A percentile compares a stretch with the other conserved stretches of the same genome.
phyloP scores from a whole-genome alignment of 495 filamentous ascomycete species.

The Niebla homalea region DNA sequence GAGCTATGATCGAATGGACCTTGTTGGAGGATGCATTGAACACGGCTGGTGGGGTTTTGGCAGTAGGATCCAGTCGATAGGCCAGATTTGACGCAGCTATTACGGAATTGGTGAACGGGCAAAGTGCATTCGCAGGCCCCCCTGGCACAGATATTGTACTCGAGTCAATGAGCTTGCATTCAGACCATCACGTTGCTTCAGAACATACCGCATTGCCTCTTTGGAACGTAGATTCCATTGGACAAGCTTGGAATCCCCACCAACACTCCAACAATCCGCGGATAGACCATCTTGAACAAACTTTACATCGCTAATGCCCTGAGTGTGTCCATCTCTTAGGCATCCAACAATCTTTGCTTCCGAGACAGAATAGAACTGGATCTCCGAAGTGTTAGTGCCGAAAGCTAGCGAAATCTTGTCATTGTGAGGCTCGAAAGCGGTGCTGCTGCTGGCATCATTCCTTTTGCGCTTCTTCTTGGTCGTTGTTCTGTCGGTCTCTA shows the following conservation, averaged over 20 bases:
- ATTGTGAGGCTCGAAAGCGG: slow-evolving; percentile 23
- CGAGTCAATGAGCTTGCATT: too few relatives aligned
- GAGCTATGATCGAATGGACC: slow-evolving; percentile 37
- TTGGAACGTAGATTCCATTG: slow-evolving; percentile 44
- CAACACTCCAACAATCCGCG: slow-evolving; percentile 45
- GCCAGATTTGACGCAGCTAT: slow-evolving; percentile 45
- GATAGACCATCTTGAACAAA: slow-evolving; percentile 33
- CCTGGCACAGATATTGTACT: slow-evolving; percentile 22
- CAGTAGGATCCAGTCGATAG: slow-evolving; percentile 36
- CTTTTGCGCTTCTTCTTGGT: slow-evolving; percentile 48
- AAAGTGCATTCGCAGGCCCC: slow-evolving; percentile 30
- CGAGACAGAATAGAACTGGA: slow-evolving; percentile 39
- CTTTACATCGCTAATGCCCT: slow-evolving; percentile 43
- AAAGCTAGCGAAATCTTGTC: slow-evolving; percentile 39
- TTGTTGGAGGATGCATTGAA: slow-evolving; percentile 42
- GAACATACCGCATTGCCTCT: slow-evolving; percentile 32
- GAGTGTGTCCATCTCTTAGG: slow-evolving; percentile 38
- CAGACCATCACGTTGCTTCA: too few relatives aligned
- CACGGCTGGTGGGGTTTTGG: slow-evolving; percentile 25
- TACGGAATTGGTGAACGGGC: slow-evolving; percentile 25
- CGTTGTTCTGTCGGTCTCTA: slow-evolving; percentile 23
- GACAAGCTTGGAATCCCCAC: slow-evolving; percentile 44
- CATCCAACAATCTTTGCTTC: slow-evolving; percentile 38
- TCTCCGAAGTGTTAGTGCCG: slow-evolving; percentile 39
- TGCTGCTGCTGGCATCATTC: slow-evolving; percentile 32